Conservation (phyloP, 2,329 filamentous ascomycete genomes). For the Colletotrichum limetticola region DNA sequence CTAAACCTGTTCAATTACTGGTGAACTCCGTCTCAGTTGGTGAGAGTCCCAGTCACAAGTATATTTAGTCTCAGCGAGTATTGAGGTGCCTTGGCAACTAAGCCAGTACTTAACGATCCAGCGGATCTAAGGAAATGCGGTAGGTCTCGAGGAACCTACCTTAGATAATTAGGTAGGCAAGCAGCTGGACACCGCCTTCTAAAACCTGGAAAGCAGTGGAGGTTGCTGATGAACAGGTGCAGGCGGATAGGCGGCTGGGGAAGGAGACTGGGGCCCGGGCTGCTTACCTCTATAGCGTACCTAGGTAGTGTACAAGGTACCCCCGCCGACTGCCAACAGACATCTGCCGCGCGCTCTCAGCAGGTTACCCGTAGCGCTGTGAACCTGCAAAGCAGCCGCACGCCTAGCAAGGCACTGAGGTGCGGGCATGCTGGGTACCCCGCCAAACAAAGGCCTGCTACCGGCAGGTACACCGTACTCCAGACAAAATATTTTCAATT, state of each 20-base stretch:
- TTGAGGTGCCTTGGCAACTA: neutral
- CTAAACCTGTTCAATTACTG: neutral
- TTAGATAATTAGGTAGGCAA: too few species aligned
- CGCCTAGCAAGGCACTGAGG: constrained; percentile 16
- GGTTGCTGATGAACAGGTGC: constrained; percentile 2
- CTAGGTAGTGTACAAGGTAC: too few species aligned
- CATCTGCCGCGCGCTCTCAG: neutral
- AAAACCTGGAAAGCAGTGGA: neutral
- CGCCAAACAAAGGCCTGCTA: constrained; percentile 23
- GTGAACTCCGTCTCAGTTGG: neutral
- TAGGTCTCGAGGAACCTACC: neutral
- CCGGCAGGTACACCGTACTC: constrained; percentile 12
- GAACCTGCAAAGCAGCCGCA: constrained; percentile 6
- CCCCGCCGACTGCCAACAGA: too few species aligned
- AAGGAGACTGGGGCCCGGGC: neutral
- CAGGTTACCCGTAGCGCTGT: neutral
- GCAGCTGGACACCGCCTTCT: neutral
- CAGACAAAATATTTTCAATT: constrained; percentile 34
- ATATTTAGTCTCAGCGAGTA: neutral
- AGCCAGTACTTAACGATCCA: neutral
- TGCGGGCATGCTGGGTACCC: constrained; percentile 7
- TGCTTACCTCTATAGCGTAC: neutral
- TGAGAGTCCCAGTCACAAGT: neutral
- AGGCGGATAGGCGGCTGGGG: neutral
- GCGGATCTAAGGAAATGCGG: neutral